Percentiles rank a stretch among this genome's conserved stretches.
These are phyloP conservation scores for Angomonas deanei DNA, from an alignment of 208 protist genomes.

Conservation along the genomic window DNA sequence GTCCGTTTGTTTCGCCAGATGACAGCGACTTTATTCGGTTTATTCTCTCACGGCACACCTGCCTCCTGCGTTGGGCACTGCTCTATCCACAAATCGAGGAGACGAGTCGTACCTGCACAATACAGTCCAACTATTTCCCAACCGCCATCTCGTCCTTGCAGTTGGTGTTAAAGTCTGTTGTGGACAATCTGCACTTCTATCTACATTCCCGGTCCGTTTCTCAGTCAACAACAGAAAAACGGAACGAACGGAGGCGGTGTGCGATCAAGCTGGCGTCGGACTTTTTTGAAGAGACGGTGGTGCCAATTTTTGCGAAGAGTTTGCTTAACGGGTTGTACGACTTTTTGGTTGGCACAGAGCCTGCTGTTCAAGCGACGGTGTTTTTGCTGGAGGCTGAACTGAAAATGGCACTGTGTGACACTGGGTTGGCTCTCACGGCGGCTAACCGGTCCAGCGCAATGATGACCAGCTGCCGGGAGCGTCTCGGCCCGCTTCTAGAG, in stretches of 20 bases:
- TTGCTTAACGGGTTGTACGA: slow-evolving; percentile 33
- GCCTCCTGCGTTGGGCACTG: slow-evolving; percentile 50
- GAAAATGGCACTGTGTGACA: slow-evolving; percentile 19
- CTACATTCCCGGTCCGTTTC: background rate
- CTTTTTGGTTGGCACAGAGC: slow-evolving; percentile 10
- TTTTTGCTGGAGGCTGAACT: slow-evolving; percentile 27
- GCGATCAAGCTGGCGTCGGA: background rate
- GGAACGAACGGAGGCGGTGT: background rate
- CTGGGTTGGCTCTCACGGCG: background rate
- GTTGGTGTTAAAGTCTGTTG: background rate
- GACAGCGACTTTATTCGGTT: slow-evolving; percentile 66
- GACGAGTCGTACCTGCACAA: too few species aligned
- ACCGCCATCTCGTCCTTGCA: background rate
- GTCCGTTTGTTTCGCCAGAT: slow-evolving; percentile 26
- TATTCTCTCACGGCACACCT: slow-evolving; percentile 56
- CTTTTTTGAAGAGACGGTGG: slow-evolving; percentile 20
- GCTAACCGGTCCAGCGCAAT: background rate
- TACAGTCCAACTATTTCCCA: background rate
- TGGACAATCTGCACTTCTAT: slow-evolving; percentile 25
- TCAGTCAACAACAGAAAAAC: slow-evolving; percentile 22
- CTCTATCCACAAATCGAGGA: slow-evolving; percentile 1
- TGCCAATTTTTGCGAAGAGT: slow-evolving; percentile 17
- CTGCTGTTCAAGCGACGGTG: background rate
- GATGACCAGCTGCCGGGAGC: background rate
- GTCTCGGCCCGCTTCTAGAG: background rate